phyloP scores from a whole-genome alignment of 176 grass and related monocot species.

The Thinopyrum elongatum region DNA sequence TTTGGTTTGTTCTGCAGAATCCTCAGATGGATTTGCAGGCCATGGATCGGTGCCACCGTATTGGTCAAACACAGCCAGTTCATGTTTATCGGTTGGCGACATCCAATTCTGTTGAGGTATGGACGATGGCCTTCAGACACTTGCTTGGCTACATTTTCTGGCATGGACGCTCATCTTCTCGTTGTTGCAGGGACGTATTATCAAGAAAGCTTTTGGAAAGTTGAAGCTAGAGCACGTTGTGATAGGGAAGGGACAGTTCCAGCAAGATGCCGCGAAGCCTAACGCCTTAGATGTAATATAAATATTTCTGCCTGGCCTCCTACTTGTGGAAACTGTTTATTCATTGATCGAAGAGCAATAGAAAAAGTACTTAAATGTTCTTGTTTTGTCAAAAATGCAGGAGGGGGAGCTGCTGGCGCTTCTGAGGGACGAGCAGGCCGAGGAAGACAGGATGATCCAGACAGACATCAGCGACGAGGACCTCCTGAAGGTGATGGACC shows the following conservation, averaged over 20 bases:
- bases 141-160: neutral
- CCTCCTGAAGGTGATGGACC: conserved; percentile 63
- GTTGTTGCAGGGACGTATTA: conserved; percentile 63
- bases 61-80: conserved; percentile 88
- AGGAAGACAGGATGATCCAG: conserved; percentile 83
- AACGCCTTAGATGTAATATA: conserved; percentile 55
- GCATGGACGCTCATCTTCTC: neutral
- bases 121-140: neutral
- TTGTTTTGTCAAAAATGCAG: conserved; percentile 21
- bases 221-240: conserved; percentile 91
- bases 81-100: conserved; percentile 94
- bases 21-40: conserved; percentile 99
- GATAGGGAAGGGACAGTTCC: conserved; percentile 88
- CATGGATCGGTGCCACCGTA: conserved; percentile 96
- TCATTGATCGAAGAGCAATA: neutral
- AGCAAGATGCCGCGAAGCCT: conserved; percentile 70
- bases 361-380: neutral
- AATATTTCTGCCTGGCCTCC: neutral
- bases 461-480: conserved; percentile 72
- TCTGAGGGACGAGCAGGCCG: conserved; percentile 66
- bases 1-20: conserved; percentile 58
- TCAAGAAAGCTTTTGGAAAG: conserved; percentile 91
- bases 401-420: conserved; percentile 72
- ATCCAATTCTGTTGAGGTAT: conserved; percentile 85
- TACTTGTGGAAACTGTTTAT: neutral